A percentile compares a stretch with the other conserved stretches of the same genome.
Evolutionary conservation across 495 filamentous ascomycete genomes (phyloP).

Genomic region (Trichoderma parareesei): DNA sequence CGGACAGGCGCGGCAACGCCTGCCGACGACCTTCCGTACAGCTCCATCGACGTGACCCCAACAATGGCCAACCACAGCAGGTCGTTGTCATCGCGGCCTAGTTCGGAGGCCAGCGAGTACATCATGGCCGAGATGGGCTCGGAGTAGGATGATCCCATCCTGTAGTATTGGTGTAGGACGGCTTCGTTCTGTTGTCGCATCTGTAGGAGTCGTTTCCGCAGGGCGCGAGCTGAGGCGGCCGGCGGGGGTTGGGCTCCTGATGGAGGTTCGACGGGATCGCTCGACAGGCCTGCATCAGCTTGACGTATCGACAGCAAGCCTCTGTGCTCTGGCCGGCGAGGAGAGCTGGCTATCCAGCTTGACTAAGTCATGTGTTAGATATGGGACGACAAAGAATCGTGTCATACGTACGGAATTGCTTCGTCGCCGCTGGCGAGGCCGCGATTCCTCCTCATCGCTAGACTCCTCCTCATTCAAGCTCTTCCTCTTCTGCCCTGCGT

Average conservation of each 20-base stretch:
- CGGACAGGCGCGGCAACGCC: conserved; percentile 68
- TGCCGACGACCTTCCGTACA: conserved; percentile 77
- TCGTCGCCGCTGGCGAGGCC: conserved; percentile 68
- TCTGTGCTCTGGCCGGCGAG: conserved; percentile 39
- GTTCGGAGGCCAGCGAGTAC: conserved; percentile 88
- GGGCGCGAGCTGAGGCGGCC: conserved; percentile 54
- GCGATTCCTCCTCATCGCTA: conserved; percentile 54
- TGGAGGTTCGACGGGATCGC: conserved; percentile 37
- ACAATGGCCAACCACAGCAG: conserved; percentile 91
- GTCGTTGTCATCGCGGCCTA: conserved; percentile 94
- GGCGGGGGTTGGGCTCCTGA: conserved; percentile 51
- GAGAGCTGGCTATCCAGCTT: conserved; percentile 41
- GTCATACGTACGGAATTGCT: conserved; percentile 68
- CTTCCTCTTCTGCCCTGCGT: conserved; percentile 63
- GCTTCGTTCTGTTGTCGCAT: conserved; percentile 69
- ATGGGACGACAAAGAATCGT: neutral
- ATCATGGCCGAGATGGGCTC: conserved; percentile 90
- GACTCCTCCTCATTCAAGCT: conserved; percentile 67
- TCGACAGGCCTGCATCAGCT: conserved; percentile 32
- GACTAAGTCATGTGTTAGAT: conserved; percentile 40
- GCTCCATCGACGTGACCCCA: conserved; percentile 81
- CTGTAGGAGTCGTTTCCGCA: conserved; percentile 64
- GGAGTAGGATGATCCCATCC: conserved; percentile 78
- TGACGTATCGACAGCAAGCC: conserved; percentile 38
- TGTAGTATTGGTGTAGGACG: conserved; percentile 71